Conservation (phyloP, 2,329 filamentous ascomycete genomes). For the Dothidotthia symphoricarpi region DNA sequence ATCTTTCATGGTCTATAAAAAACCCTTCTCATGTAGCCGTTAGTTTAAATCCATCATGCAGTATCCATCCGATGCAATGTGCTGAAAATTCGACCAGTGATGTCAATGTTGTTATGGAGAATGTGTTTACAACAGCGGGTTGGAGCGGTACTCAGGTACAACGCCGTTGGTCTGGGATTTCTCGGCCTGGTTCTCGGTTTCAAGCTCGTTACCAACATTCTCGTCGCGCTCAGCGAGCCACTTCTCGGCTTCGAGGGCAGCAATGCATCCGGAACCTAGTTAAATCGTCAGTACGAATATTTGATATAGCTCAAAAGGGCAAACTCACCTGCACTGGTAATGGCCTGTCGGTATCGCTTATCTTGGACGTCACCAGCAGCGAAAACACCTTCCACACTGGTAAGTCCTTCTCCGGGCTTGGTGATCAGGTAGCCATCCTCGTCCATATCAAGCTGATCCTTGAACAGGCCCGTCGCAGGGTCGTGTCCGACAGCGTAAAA, state of each 20-base stretch:
- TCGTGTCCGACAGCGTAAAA: conserved; percentile 99
- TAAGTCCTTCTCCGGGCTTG: conserved; percentile 81
- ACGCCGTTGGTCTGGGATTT: conserved; percentile 54
- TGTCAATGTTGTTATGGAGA: conserved; percentile 1
- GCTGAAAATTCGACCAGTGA: conserved; percentile 7
- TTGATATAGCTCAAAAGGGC: conserved; percentile 1
- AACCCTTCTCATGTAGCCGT: conserved; percentile 4
- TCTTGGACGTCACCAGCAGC: conserved; percentile 98
- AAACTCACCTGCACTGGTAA: conserved; percentile 86
- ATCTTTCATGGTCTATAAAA: conserved; percentile 15
- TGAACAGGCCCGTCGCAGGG: conserved; percentile 85
- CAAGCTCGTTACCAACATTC: conserved; percentile 47
- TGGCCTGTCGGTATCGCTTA: conserved; percentile 95
- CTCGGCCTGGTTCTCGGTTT: conserved; percentile 51
- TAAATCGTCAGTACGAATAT: conserved; percentile 15
- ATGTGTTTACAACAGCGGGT: conserved; percentile 58
- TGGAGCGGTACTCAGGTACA: conserved; percentile 62
- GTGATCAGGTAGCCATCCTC: conserved; percentile 89
- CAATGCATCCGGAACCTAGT: conserved; percentile 86
- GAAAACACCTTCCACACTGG: conserved; percentile 88
- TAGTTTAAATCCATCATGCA: conserved; percentile 12
- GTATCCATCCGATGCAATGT: conserved; percentile 11
- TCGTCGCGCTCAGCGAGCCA: conserved; percentile 76
- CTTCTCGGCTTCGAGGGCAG: conserved; percentile 93
- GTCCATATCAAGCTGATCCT: conserved; percentile 85